Base-by-base conservation (phyloP, 257 asterid genomes). In the Solanum pinnatisectum region DNA sequence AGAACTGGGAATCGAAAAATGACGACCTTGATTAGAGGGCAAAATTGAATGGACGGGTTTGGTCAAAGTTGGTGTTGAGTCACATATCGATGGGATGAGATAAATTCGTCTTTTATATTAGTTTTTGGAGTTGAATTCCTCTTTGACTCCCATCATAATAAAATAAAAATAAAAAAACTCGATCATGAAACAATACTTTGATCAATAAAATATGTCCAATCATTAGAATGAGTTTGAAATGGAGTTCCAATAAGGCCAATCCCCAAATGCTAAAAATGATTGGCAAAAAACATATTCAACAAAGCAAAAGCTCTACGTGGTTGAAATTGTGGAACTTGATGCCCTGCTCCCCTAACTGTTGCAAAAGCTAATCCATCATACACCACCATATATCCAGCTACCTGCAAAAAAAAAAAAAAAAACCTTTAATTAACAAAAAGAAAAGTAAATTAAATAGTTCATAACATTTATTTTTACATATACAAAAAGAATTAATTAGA, bases 331-430 rank as follows among this genome's bases (percentile, higher is more conserved):
- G 93, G 93, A 74, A 91, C 93, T 85, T 90, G 89, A 42, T 91
- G 93, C 13, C 93, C 93, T 2, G 91, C 91, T 10, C 87, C 93
- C 46, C 93, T 79, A 15, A 91, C 91, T 9, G 93, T 91, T 6
- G 92, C 91, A 25, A 91, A 91, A 12, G 91, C 86, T 52, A 91
- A 84, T 12, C 93, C 93, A 10, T 90, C 89, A 23, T 90, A 91
- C 59, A 87, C 87, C 35, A 91, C 90, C 65, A 68, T 42, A 44
- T 91, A 91, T 73, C 93, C 93, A 12, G 77, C 92, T n/a, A 91
- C 91, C 92, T 91, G 88, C 82, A 87, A 12, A 22, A 63, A 42
- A 46, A 12, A 12, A 20, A 33, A 33, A 33, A 35, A 35, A 35
- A 35, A 35, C 36, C 36, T 35, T 35, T 35, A 40, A 22, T 22